Base-by-base conservation (phyloP, 2,329 filamentous ascomycete species). In the Sporothrix inflata region DNA sequence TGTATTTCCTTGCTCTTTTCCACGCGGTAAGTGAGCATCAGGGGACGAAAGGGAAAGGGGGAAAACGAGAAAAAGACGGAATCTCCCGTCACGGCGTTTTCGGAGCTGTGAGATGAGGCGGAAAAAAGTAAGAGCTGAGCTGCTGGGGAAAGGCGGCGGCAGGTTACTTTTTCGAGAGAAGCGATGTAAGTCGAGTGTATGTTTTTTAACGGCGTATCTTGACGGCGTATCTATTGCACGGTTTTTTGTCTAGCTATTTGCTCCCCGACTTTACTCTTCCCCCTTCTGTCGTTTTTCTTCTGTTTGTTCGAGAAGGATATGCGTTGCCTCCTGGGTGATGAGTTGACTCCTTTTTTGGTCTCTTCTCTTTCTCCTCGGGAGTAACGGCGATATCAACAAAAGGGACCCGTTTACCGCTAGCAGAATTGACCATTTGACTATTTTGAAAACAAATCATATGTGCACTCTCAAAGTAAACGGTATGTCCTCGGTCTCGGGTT, bases 191-290 rank as follows among this genome's bases (percentile, higher is more conserved):
- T 65, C 38, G 60, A 63, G n/a, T 14, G 51, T 30, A 7, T 63
- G 60, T 63, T 45, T 11, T 65, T 42, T 45, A 27, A 65, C n/a
- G 60, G 60, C 38, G 60, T 63, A 63, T 63, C n/a, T 63, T 63
- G 60, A n/a, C 38, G 60, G 60, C 60, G 60, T 60, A 65, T 65
- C 38, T 45, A 27, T 45, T 45, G 38, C 12, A 40, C 30, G 12
- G 40, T 45, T 65, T 65, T 45, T 45, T 65, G 60, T 65, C 60
- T 45, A 65, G 60, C 21, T 45, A 27, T 27, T 16, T 65, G 40
- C 14, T 42, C 16, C 4, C n/a, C 11, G 16, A 19, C 6, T 27
- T n/a, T 34, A 24, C 9, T 6, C 27, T 57, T 34, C 11, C 38
- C 38, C 24, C 8, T 49, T n/a, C 47, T 49, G 47, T n/a, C 16